A percentile compares a stretch with the other conserved stretches of the same genome.
Conservation (phyloP, 768 basidiomycete species). For the Leccinum subgranulosum region DNA sequence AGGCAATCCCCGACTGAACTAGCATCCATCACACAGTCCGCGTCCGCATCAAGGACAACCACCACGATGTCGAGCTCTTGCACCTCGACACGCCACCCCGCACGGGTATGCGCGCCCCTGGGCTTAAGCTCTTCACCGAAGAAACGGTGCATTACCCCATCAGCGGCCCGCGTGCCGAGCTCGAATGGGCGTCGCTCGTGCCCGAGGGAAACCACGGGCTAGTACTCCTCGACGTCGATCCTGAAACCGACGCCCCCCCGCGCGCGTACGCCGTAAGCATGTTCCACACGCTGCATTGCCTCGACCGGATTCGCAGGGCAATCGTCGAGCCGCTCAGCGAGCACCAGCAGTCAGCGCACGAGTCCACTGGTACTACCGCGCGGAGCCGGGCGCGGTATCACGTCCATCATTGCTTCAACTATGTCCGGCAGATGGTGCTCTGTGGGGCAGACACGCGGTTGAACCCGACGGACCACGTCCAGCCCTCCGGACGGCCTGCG, state of each 20-base stretch:
- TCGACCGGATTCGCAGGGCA: constrained; percentile 34
- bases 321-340: constrained; percentile 4
- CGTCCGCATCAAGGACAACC: constrained; percentile 9
- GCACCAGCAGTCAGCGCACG: background rate
- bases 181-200: constrained; percentile 25
- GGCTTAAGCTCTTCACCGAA: constrained; percentile 17
- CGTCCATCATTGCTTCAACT: constrained; percentile 38
- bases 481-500: constrained; percentile 8
- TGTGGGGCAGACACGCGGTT: constrained; percentile 35
- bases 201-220: constrained; percentile 18
- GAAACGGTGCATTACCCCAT: constrained; percentile 24
- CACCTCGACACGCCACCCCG: constrained; percentile 11
- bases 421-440: constrained; percentile 37
- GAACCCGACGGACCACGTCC: constrained; percentile 20
- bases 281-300: constrained; percentile 41
- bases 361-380: background rate
- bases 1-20: background rate
- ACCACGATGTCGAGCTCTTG: constrained; percentile 10
- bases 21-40: constrained; percentile 9
- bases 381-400: constrained; percentile 6
- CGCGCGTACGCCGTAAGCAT: constrained; percentile 36
- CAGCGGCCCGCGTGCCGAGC: constrained; percentile 22
- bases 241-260: constrained; percentile 16
- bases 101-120: background rate
- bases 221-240: constrained; percentile 9